These are phyloP conservation scores for Microcos paniculata DNA, from an alignment of 345 rosid genomes.

Conservation along the genomic window DNA sequence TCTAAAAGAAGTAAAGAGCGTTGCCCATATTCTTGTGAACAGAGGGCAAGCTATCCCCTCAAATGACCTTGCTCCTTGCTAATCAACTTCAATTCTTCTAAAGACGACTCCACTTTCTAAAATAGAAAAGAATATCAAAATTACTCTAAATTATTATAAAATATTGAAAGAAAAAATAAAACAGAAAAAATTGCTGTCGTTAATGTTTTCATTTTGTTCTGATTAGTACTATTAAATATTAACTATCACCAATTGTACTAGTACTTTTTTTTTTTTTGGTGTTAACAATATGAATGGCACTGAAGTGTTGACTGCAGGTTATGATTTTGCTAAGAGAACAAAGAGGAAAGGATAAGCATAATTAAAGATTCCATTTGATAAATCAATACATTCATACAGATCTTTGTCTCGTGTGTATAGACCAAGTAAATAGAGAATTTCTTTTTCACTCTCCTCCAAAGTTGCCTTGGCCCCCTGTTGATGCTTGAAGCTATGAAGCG, in stretches of 20 bases:
- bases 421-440: conserved; percentile 30
- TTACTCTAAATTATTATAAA: too few relatives aligned
- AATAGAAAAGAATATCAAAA: too few relatives aligned
- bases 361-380: not conserved
- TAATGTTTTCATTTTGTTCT: too few relatives aligned
- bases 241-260: too few relatives aligned
- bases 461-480: conserved; percentile 48
- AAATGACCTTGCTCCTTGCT: conserved; percentile 27
- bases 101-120: conserved; percentile 43
- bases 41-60: conserved; percentile 35
- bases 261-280: too few relatives aligned
- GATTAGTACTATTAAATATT: too few relatives aligned
- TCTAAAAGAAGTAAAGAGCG: conserved; percentile 61
- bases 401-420: not conserved
- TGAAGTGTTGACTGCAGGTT: too few relatives aligned
- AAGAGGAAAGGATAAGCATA: not conserved
- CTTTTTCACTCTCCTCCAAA: conserved; percentile 40
- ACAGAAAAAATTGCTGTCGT: too few relatives aligned
- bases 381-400: not conserved
- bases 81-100: conserved; percentile 28
- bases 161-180: too few relatives aligned
- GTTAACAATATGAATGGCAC: too few relatives aligned
- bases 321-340: too few relatives aligned
- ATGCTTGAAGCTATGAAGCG: conserved; percentile 77
- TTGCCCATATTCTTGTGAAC: conserved; percentile 43